Evolutionary conservation across 805 yeast species (phyloP), one percentile per base, ranked within the genome.

Genomic region (Wickerhamomyces bovis): DNA sequence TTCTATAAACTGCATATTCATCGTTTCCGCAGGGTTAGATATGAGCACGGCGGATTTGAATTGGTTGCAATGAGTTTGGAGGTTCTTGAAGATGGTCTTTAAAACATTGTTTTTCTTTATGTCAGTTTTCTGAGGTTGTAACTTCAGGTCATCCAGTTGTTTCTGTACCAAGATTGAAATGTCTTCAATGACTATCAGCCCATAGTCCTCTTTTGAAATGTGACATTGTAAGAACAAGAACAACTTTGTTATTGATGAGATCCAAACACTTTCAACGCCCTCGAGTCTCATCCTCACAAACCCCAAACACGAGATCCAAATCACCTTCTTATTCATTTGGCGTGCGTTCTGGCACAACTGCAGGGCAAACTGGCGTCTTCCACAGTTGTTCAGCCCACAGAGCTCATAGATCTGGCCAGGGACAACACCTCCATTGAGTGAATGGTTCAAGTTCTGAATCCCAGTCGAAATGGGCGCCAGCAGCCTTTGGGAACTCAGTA

Each of bases 341-440:
- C 51, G 3, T 1, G 56, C 54, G 39, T 51, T 53, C 2, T 33
- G 6, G 13, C 52, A 50, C 3, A 55, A 7, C 31, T 54, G 54
- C 3, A 45, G 26, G 1, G 48, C 50, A 3, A 58, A 25, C 2
- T 48, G 41, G 2, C 39, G 19, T 41, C 53, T 57, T 9, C 62
- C 62, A 3, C 53, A 43, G 20, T 57, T 57, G 46, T 53, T 56
- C 15, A 57, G 42, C 1, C 58, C 57, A 10, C 45, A 36, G 7
- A 58, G 6, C 40, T 58, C 62, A 38, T 57, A 57, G 18, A 55
- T 40, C 44, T 54, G 60, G 1, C 59, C 59, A 2, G 61, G 60
- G 3, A 51, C 44, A n/a, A 58, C 26, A 3, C 62, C 62, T 1
- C 62, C 61, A 19, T 45, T 49, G 6, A 58, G 42, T 12, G 49